Conservation (phyloP, 73 alveolate genomes). For the Blepharisma stoltei region DNA sequence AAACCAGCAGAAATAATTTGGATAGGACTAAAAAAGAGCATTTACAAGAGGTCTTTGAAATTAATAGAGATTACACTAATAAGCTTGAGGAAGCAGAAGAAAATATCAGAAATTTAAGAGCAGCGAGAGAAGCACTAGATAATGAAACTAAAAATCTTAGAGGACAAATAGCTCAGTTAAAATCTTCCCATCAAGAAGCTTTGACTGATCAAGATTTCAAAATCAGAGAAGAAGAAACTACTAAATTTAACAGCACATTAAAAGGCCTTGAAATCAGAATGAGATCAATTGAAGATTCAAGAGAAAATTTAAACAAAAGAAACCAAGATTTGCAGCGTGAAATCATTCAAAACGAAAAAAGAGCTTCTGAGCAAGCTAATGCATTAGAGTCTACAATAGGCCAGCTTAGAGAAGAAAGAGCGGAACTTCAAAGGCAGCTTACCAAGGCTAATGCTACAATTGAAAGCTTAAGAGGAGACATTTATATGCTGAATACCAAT, state of each 20-base stretch:
- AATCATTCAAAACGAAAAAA: not conserved
- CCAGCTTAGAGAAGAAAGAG: not conserved
- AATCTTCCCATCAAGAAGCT: not conserved
- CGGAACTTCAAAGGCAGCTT: not conserved
- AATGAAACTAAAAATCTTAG: not conserved
- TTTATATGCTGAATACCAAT: not conserved
- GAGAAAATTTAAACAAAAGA: not conserved
- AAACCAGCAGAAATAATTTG: not conserved
- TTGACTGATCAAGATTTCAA: not conserved
- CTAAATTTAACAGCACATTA: not conserved
- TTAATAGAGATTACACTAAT: not conserved
- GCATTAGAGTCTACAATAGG: not conserved
- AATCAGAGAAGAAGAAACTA: slow-evolving; percentile 17
- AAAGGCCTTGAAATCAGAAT: slow-evolving; percentile 2
- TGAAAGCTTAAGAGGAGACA: not conserved
- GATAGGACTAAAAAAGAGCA: not conserved
- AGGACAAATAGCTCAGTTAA: not conserved
- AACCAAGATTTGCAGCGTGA: not conserved
- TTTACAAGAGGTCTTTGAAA: not conserved
- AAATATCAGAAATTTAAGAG: not conserved
- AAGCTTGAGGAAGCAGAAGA: slow-evolving; percentile 14
- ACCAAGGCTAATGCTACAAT: not conserved
- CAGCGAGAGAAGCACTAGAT: not conserved
- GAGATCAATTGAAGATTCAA: not conserved
- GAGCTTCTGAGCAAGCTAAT: slow-evolving; percentile 15